Percentiles rank a stretch among this genome's conserved stretches.
These are phyloP conservation scores for Asterophora lycoperdoides DNA, from an alignment of 768 basidiomycete species.

Conservation along the genomic window DNA sequence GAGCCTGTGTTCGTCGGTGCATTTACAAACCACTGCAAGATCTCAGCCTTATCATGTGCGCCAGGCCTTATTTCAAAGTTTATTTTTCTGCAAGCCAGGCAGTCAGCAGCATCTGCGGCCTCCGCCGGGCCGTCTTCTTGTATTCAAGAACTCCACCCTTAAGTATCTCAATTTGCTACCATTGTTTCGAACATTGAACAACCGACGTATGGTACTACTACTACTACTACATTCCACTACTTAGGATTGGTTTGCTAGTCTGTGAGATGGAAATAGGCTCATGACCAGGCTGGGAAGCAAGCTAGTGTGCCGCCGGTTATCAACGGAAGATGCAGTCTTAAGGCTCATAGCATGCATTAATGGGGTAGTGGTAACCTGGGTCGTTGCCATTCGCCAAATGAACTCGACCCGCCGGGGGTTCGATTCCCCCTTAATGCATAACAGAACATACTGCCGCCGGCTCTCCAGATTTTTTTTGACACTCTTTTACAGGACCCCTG, in stretches of 20 bases:
- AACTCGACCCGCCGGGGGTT: slow-evolving; percentile 81
- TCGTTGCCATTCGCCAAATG: slow-evolving; percentile 12
- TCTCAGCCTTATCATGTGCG: background rate
- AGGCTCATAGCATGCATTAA: slow-evolving; percentile 11
- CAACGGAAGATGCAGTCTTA: no score
- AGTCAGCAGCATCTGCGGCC: background rate
- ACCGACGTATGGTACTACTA: no score
- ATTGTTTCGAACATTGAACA: background rate
- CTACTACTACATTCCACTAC: background rate
- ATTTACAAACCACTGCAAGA: background rate
- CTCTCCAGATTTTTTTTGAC: no score
- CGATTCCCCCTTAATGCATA: slow-evolving; percentile 84
- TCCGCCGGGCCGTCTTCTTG: background rate
- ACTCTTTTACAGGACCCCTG: no score
- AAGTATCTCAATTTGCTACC: background rate
- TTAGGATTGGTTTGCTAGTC: no score
- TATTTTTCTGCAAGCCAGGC: background rate
- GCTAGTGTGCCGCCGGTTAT: no score
- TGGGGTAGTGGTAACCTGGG: slow-evolving; percentile 19
- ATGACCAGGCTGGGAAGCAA: no score
- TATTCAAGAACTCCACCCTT: background rate
- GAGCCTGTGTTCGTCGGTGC: no score
- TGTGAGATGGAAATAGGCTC: no score
- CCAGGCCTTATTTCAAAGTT: background rate
- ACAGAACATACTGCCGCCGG: no score